A percentile compares a stretch with the other conserved stretches of the same genome.
Evolutionary conservation across 1,284 basidiomycete species (phyloP).

Genomic region (Sanghuangporus sanghuang): DNA sequence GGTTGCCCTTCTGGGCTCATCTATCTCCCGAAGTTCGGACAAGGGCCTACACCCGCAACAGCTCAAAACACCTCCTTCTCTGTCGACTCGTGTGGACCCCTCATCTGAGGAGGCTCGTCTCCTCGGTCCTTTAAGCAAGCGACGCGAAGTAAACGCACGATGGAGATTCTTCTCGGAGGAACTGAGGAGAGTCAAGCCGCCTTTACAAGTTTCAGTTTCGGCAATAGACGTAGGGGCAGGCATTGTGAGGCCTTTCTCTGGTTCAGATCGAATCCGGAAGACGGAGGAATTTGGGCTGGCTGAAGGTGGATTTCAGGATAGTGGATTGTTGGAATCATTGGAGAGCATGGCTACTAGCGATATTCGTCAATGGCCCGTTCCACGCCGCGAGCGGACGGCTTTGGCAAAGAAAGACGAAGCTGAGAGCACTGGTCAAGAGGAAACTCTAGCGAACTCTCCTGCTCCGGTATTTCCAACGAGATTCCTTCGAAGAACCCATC

Average conservation of each 20-base stretch:
- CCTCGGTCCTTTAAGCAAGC: slow-evolving; percentile 62
- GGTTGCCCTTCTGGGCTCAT: slow-evolving; percentile 51
- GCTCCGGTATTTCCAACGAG: slow-evolving; percentile 35
- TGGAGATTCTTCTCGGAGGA: slow-evolving; percentile 59
- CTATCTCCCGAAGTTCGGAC: slow-evolving; percentile 37
- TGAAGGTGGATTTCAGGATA: slow-evolving; percentile 40
- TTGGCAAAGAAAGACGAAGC: not conserved
- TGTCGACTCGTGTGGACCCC: slow-evolving; percentile 54
- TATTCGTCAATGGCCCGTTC: slow-evolving; percentile 4
- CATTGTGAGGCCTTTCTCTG: not conserved
- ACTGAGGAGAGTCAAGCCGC: slow-evolving; percentile 50
- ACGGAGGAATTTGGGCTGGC: slow-evolving; percentile 26
- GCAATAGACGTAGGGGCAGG: slow-evolving; percentile 14
- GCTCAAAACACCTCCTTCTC: slow-evolving; percentile 44
- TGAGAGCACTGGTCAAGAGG: slow-evolving; percentile 17
- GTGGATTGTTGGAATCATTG: slow-evolving; percentile 41
- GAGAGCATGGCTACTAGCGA: slow-evolving; percentile 38
- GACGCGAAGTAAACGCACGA: slow-evolving; percentile 67
- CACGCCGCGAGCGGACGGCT: slow-evolving; percentile 10
- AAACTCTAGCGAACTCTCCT: slow-evolving; percentile 24
- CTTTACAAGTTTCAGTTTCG: slow-evolving; percentile 42
- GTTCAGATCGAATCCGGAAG: slow-evolving; percentile 11
- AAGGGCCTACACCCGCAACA: slow-evolving; percentile 36
- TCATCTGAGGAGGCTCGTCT: slow-evolving; percentile 52
- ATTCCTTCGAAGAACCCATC: slow-evolving; percentile 66